Evolutionary conservation across 2,329 filamentous ascomycete species (phyloP), one percentile per base, ranked within the genome.

Genomic region (Fusarium nurragi): DNA sequence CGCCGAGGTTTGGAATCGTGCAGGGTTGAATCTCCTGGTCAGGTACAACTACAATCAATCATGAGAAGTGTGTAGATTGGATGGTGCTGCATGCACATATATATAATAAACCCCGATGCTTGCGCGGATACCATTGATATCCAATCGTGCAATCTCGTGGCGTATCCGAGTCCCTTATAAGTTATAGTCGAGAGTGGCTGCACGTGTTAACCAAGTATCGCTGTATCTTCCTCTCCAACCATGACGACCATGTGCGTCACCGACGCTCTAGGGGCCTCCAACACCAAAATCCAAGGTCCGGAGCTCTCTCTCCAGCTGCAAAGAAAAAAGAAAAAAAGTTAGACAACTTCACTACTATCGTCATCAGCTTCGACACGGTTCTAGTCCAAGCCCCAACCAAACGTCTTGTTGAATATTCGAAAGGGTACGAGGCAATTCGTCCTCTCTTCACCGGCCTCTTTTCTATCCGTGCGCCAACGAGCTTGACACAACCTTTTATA

Each of bases 191-290:
- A 21, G n/a, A 16, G 32, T 12, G 19, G 14, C 16, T 60, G 68
- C 67, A 70, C 69, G 60, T 69, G 69, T 58, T 57, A 45, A 46
- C 38, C 55, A 60, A 53, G 51, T 62, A 36, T 34, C 8, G 14
- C 3, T 32, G 16, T 32, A 41, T 38, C 45, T 45, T 43, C 40
- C 43, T 52, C 56, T 62, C 67, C 65, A 67, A 70, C 68, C 65
- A 73, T 73, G 73, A 73, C 70, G 67, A 58, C 65, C 73, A 74
- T 74, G 73, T 74, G 71, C 73, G 73, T 74, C 73, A 75, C 68
- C 37, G 30, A 58, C 54, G 44, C 67, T 61, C 41, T 36, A 44
- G 61, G 54, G 67, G 61, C 53, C 58, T 65, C 66, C 60, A 52
- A 58, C 54, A 58, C 50, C 51, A 53, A 39, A 58, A 39, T 13